phyloP scores from a whole-genome alignment of 2,329 filamentous ascomycete species.

The Trichoderma semiorbis region DNA sequence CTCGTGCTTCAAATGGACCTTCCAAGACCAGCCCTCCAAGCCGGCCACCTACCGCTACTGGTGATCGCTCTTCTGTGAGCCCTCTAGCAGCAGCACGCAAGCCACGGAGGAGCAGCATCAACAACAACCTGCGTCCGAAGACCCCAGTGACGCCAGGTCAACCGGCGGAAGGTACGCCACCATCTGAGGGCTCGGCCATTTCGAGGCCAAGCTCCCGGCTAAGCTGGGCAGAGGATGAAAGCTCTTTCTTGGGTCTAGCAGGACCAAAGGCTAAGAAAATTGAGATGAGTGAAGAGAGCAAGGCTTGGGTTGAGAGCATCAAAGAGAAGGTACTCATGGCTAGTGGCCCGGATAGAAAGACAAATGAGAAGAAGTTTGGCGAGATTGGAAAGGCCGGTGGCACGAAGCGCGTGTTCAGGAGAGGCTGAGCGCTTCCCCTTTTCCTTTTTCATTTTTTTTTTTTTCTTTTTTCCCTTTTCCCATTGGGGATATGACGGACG shows the following conservation, averaged over 20 bases:
- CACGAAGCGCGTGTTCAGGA: conserved; percentile 68
- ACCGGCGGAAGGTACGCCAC: conserved; percentile 39
- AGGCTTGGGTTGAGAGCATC: conserved; percentile 79
- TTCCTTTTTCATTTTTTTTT: not conserved
- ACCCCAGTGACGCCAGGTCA: conserved; percentile 41
- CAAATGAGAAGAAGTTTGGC: conserved; percentile 50
- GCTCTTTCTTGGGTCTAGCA: conserved; percentile 62
- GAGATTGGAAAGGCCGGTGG: conserved; percentile 69
- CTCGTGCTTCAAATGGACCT: conserved; percentile 30
- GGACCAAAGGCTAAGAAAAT: conserved; percentile 64
- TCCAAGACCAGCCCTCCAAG: conserved; percentile 41
- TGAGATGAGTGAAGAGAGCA: conserved; percentile 67
- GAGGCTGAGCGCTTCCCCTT: conserved; percentile 23
- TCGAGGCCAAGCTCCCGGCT: conserved; percentile 53
- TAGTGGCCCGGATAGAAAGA: conserved; percentile 52
- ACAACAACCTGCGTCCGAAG: conserved; percentile 35
- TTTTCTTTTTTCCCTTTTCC: not conserved
- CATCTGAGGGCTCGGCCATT: conserved; percentile 42
- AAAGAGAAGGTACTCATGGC: conserved; percentile 73
- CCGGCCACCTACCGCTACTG: conserved; percentile 40
- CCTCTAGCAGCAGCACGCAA: conserved; percentile 52
- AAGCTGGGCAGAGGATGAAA: conserved; percentile 58
- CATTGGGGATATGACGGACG: not conserved
- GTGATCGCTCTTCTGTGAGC: conserved; percentile 39
- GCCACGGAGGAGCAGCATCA: conserved; percentile 43